phyloP scores from a whole-genome alignment of 2,329 filamentous ascomycete genomes.

The Elsinoe fawcettii region DNA sequence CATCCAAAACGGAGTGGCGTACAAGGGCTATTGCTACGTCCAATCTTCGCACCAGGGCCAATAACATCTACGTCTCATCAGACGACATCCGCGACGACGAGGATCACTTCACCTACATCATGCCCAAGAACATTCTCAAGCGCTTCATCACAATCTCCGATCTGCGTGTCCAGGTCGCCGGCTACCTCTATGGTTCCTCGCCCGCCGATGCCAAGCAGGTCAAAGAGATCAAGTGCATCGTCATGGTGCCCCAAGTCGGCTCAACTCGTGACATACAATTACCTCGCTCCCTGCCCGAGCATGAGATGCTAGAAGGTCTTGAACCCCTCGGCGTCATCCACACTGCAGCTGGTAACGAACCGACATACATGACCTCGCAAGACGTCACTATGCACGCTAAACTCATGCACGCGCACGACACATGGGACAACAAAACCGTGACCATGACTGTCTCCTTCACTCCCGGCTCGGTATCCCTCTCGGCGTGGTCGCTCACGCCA shows the following conservation, averaged over 20 bases:
- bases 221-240: constrained; percentile 93
- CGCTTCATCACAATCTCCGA: constrained; percentile 97
- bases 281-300: constrained; percentile 80
- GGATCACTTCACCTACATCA: constrained; percentile 85
- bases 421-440: constrained; percentile 83
- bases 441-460: constrained; percentile 96
- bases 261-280: constrained; percentile 87
- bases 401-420: constrained; percentile 72
- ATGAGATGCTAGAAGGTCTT: constrained; percentile 77
- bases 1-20: constrained; percentile 97
- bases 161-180: constrained; percentile 90
- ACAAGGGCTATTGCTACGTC: constrained; percentile 94
- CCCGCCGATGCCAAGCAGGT: constrained; percentile 92
- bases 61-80: constrained; percentile 98
- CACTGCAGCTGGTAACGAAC: constrained; percentile 88
- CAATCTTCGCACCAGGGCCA: constrained; percentile 84
- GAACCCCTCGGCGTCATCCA: constrained; percentile 94
- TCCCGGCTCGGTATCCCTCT: constrained; percentile 87
- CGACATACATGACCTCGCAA: constrained; percentile 89
- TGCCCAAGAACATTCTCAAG: constrained; percentile 98
- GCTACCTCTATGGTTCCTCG: constrained; percentile 87
- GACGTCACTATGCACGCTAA: constrained; percentile 93
- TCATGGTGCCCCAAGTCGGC: constrained; percentile 95
- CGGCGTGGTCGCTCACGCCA: constrained; percentile 87
- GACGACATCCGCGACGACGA: constrained; percentile 89